Evolutionary conservation across 1,284 basidiomycete genomes (phyloP), one percentile per base, ranked within the genome.

Genomic region (Cutaneotrichosporon sp.): DNA sequence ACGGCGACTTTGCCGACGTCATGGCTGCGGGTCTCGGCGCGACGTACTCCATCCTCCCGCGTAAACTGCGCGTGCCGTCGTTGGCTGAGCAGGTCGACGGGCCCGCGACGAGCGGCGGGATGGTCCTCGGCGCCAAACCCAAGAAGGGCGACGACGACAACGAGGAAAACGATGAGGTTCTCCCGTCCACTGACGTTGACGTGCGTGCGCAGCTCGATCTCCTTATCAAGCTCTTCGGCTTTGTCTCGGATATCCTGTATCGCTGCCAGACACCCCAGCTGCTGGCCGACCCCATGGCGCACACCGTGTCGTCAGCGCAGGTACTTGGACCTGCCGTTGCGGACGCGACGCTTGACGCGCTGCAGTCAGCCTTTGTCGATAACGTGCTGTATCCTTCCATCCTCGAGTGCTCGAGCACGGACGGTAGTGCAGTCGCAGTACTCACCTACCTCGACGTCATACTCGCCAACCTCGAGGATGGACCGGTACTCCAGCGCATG

Each of bases 1-100:
- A 96, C 65, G 91, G 92, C 8, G 93, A 97, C 75, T 96, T 97
- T 72, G 89, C 91, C 15, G 92, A 97, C 57, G 93, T 98, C 2
- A 82, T 98, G 44, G 91, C 87, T 4, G 96, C 94, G 5, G 91
- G 93, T 14, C 74, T 98, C 10, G 88, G 91, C 1, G 94, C 94
- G 0, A 87, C 94, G 1, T 97, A 94, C 69, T 96, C 92, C 1
- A 42, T 59, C 17, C 77, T 98, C 15, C 93, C 94, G 0, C 84
- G 84, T 15, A 97, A 94, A 73, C 79, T 97, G 22, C 59, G 58
- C 4, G 62, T 75, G 14, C 68, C 72, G 8, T 55, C 54, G 4
- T 44, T 72, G 36, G 83, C 83, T 42, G 82, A 89, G 54, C 76
- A 79, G 47, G 77, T 80, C 5, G 78, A 79, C 3, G 65, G 74